These are phyloP conservation scores for Eimeria tenella DNA, from an alignment of 169 alveolate genomes.

Conservation along the genomic window DNA sequence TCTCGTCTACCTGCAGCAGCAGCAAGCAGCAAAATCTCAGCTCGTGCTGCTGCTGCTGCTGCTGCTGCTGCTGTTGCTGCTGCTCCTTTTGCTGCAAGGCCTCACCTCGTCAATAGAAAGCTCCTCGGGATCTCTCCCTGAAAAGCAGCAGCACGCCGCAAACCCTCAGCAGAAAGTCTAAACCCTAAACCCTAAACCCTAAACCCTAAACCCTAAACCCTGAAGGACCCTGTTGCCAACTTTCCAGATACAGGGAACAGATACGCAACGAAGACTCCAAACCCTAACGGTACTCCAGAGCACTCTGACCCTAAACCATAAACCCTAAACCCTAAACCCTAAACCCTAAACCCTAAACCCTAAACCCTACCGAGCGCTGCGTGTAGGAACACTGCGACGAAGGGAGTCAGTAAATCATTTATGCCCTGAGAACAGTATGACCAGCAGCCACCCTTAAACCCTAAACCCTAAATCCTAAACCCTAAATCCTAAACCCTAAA, in stretches of 20 bases:
- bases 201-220: constrained; percentile 8
- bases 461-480: no score
- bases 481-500: neutral
- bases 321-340: no score
- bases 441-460: no score
- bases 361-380: constrained; percentile 68
- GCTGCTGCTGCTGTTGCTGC: constrained; percentile 1
- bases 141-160: neutral
- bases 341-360: neutral
- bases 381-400: constrained; percentile 85
- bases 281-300: no score
- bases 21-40: neutral
- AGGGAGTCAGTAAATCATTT: constrained; percentile 93
- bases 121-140: constrained; percentile 32
- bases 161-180: no score
- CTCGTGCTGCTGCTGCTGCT: neutral
- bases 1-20: constrained; percentile 73
- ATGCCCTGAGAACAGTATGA: constrained; percentile 87
- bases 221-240: no score
- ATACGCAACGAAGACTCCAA: no score
- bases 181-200: constrained; percentile 23
- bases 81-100: neutral
- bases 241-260: no score
- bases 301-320: no score
- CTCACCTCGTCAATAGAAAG: constrained; percentile 53